phyloP scores from a whole-genome alignment of 192 early-diverging fungal genomes.

The Coemansia sp. region DNA sequence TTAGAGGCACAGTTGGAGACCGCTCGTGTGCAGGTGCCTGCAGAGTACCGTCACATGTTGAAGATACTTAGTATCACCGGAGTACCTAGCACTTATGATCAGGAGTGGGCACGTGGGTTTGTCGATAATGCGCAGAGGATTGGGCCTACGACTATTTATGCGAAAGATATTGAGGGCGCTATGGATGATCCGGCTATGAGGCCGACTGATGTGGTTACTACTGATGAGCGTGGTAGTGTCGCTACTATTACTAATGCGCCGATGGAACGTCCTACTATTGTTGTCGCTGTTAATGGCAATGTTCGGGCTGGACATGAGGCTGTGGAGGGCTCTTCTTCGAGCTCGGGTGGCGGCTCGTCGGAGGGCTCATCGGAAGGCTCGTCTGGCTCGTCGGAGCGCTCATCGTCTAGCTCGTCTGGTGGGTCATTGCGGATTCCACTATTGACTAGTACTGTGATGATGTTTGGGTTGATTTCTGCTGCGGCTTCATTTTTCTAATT shows the following conservation, averaged over 20 bases:
- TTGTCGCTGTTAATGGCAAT: conserved; percentile 48
- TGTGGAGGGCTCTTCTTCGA: background rate
- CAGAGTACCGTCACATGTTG: conserved; percentile 41
- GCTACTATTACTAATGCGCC: conserved; percentile 19
- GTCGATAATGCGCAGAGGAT: conserved; percentile 25
- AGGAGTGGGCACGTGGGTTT: conserved; percentile 33
- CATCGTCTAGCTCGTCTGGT: background rate
- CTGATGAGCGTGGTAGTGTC: conserved; percentile 24
- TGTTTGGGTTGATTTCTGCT: background rate
- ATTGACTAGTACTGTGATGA: background rate
- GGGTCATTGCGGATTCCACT: background rate
- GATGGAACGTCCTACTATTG: conserved; percentile 30
- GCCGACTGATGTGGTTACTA: conserved; percentile 23
- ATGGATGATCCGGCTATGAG: conserved; percentile 16
- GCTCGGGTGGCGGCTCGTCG: background rate
- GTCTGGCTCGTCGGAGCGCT: background rate
- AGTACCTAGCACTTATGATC: conserved; percentile 33
- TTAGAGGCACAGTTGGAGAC: conserved; percentile 23
- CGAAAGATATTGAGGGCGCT: conserved; percentile 28
- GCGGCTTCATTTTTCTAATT: background rate
- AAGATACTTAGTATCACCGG: conserved; percentile 25
- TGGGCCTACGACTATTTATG: conserved; percentile 43
- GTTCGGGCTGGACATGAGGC: background rate
- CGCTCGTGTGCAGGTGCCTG: conserved; percentile 34
- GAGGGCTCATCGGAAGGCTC: background rate